Conservation (phyloP, 352 stramenopile genomes). For the Blastocystis hominis region DNA sequence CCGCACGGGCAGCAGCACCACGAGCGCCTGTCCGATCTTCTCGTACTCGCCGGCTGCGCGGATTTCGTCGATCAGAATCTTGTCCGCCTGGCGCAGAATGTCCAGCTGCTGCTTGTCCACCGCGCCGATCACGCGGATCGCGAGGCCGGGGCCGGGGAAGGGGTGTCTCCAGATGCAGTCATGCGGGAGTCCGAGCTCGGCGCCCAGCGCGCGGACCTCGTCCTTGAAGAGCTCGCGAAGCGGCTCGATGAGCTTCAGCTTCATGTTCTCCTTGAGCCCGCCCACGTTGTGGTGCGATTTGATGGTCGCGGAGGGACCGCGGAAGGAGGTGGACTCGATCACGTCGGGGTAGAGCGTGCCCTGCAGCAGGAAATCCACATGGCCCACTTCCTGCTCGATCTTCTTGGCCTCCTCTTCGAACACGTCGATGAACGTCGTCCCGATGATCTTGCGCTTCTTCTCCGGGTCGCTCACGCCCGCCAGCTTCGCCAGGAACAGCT, state of each 20-base stretch:
- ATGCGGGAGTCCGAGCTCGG: slow-evolving; percentile 91
- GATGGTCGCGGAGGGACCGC: slow-evolving; percentile 90
- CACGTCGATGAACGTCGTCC: slow-evolving; percentile 90
- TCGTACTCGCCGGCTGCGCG: slow-evolving; percentile 87
- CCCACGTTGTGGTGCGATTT: slow-evolving; percentile 99
- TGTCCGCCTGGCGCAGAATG: slow-evolving; percentile 88
- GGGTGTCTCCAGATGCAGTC: slow-evolving; percentile 92
- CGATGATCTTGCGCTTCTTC: slow-evolving; percentile 96
- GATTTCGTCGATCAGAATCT: slow-evolving; percentile 93
- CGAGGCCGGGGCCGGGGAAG: slow-evolving; percentile 93
- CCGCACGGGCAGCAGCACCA: slow-evolving; percentile 88
- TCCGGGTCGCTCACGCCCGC: slow-evolving; percentile 88
- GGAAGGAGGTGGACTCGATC: slow-evolving; percentile 97
- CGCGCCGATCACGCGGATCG: slow-evolving; percentile 93
- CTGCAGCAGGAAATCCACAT: slow-evolving; percentile 87
- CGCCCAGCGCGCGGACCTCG: slow-evolving; percentile 83
- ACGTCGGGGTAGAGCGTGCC: slow-evolving; percentile 98
- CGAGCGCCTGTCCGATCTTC: slow-evolving; percentile 95
- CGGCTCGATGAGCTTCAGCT: slow-evolving; percentile 96
- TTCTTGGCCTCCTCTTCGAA: slow-evolving; percentile 68
- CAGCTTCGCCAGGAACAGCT: slow-evolving; percentile 85
- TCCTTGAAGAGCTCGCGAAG: slow-evolving; percentile 95
- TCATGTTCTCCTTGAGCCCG: slow-evolving; percentile 89
- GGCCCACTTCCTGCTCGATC: slow-evolving; percentile 66
- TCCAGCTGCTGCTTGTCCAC: slow-evolving; percentile 84